Percentiles rank a stretch among this genome's conserved stretches.
phyloP scores from a whole-genome alignment of 768 basidiomycete genomes.

The Mycena vulgaris region DNA sequence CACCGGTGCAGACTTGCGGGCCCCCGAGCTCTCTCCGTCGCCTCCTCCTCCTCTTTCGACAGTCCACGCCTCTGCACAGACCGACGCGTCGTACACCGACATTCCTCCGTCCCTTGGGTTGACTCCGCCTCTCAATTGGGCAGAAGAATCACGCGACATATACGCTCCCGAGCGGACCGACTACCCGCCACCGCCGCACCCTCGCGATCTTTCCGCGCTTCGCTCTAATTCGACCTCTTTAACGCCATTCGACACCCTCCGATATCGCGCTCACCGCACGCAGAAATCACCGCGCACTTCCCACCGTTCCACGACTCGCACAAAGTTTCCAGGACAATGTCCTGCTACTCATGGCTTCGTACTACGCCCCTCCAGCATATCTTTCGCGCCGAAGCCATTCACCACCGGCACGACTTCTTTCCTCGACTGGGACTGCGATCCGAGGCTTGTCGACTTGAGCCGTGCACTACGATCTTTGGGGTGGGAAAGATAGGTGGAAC shows the following conservation, averaged over 20 bases:
- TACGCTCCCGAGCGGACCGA: background rate
- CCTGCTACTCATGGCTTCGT: background rate
- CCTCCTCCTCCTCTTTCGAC: background rate
- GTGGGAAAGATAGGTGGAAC: background rate
- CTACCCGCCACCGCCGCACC: background rate
- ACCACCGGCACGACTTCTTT: background rate
- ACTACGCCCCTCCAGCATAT: background rate
- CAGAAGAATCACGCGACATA: background rate
- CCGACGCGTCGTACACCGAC: background rate
- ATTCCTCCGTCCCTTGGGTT: background rate
- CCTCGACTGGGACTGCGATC: constrained; percentile 2
- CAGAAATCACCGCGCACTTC: background rate
- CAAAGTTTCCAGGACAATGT: background rate
- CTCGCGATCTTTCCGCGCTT: constrained; percentile 17
- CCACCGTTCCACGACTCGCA: background rate
- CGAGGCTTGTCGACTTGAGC: constrained; percentile 7
- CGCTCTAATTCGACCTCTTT: constrained; percentile 1
- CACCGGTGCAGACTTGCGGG: background rate
- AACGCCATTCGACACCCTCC: constrained; percentile 5
- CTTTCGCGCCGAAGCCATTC: too few species aligned
- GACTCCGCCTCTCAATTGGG: constrained; percentile 3
- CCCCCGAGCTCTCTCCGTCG: background rate
- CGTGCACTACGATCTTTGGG: constrained; percentile 3
- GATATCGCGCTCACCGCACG: constrained; percentile 1
- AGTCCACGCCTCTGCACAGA: background rate